phyloP scores from a whole-genome alignment of 495 filamentous ascomycete species.

The Aspergillus sclerotioniger region DNA sequence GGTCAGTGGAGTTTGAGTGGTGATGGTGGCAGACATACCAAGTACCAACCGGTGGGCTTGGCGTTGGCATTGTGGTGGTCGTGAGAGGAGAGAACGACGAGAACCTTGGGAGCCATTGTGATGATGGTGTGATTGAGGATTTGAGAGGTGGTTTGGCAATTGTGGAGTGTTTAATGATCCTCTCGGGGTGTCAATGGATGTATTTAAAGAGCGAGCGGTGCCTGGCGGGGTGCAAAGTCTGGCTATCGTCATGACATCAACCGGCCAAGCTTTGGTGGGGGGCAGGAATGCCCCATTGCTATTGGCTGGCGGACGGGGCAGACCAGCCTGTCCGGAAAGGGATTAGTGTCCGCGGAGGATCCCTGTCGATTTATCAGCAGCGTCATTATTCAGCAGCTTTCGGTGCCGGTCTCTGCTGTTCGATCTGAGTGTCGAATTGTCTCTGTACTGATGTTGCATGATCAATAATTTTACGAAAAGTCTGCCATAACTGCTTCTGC shows the following conservation, averaged over 20 bases:
- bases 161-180: background rate
- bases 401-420: too few species aligned
- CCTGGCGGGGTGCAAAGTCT: background rate
- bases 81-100: constrained; percentile 68
- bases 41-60: constrained; percentile 64
- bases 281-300: background rate
- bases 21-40: constrained; percentile 40
- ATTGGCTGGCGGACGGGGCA: background rate
- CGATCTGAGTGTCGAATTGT: too few species aligned
- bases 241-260: constrained; percentile 2
- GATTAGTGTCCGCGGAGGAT: background rate
- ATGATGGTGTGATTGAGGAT: background rate
- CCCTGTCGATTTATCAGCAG: background rate
- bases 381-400: too few species aligned
- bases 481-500: too few species aligned
- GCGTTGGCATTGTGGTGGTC: constrained; percentile 50
- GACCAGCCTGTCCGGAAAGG: background rate
- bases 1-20: background rate
- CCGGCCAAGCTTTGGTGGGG: background rate
- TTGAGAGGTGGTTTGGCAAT: background rate
- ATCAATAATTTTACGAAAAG: too few species aligned
- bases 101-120: constrained; percentile 51
- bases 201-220: background rate
- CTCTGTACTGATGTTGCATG: too few species aligned
- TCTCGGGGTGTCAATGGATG: background rate